Evolutionary conservation across 2,329 filamentous ascomycete species (phyloP).

Genomic region (Neopestalotiopsis sp.): DNA sequence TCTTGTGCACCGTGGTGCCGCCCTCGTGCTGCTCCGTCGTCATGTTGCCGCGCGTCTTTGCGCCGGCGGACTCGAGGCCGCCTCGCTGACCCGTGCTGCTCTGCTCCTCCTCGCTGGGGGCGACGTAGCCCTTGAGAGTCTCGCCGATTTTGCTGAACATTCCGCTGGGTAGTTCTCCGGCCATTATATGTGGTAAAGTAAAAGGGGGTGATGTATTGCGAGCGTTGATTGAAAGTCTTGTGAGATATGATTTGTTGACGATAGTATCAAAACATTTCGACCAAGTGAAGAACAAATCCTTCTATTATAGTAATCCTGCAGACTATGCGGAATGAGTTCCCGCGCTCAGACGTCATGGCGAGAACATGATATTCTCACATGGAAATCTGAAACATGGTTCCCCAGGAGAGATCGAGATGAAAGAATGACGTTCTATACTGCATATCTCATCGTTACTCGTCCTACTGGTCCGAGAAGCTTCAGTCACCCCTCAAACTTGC

Average conservation of each 20-base stretch:
- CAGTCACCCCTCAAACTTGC: neutral
- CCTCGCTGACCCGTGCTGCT: neutral
- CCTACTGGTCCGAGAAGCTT: neutral
- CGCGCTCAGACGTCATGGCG: neutral
- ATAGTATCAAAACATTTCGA: no score
- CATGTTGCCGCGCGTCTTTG: neutral
- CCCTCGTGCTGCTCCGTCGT: neutral
- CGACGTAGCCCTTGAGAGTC: neutral
- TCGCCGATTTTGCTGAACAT: neutral
- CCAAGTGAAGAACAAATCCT: neutral
- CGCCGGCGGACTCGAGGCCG: neutral
- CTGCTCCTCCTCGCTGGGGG: neutral
- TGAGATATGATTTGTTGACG: no score
- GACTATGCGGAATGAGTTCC: neutral
- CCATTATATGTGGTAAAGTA: neutral
- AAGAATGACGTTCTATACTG: neutral
- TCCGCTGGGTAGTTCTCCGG: neutral
- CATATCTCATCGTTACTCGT: neutral
- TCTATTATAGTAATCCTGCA: neutral
- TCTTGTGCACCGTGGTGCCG: slow-evolving; percentile 12
- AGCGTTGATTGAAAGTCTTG: no score
- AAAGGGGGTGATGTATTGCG: no score
- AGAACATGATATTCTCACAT: neutral
- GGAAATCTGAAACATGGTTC: neutral
- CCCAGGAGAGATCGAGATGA: neutral